A percentile compares a stretch with the other conserved stretches of the same genome.
These are phyloP conservation scores for Lasiosphaeris hirsuta DNA, from an alignment of 495 filamentous ascomycete genomes.

Conservation along the genomic window DNA sequence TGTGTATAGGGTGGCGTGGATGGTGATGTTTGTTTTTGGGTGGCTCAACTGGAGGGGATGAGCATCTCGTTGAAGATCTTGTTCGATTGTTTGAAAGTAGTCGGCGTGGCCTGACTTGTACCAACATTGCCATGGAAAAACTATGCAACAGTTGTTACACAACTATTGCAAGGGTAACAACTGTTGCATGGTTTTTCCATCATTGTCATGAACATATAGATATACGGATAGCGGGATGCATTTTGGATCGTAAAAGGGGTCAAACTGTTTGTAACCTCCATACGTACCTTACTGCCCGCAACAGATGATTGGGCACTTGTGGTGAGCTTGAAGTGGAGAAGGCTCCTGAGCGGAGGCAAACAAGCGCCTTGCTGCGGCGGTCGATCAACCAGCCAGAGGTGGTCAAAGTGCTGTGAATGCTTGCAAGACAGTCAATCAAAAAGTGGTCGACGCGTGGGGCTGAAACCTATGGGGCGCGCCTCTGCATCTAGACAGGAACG, in stretches of 20 bases:
- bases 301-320: too few species aligned
- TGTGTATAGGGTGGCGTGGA: slow-evolving; percentile 43
- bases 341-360: not conserved
- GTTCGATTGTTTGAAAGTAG: not conserved
- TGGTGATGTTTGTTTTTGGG: slow-evolving; percentile 40
- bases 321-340: too few species aligned
- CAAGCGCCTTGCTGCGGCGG: not conserved
- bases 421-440: slow-evolving; percentile 1
- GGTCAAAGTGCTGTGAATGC: slow-evolving; percentile 1
- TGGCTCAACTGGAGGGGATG: slow-evolving; percentile 41
- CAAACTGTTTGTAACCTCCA: too few species aligned
- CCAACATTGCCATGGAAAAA: not conserved
- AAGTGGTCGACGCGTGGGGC: too few species aligned
- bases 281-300: too few species aligned
- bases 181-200: too few species aligned
- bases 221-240: not conserved
- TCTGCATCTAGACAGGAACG: too few species aligned
- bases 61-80: not conserved
- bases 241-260: not conserved
- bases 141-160: not conserved
- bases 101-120: not conserved
- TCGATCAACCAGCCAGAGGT: not conserved
- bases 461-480: too few species aligned
- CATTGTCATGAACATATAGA: not conserved
- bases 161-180: too few species aligned